Base-by-base conservation (phyloP, 75 land plant genomes). In the Isoetes taiwanensis region DNA sequence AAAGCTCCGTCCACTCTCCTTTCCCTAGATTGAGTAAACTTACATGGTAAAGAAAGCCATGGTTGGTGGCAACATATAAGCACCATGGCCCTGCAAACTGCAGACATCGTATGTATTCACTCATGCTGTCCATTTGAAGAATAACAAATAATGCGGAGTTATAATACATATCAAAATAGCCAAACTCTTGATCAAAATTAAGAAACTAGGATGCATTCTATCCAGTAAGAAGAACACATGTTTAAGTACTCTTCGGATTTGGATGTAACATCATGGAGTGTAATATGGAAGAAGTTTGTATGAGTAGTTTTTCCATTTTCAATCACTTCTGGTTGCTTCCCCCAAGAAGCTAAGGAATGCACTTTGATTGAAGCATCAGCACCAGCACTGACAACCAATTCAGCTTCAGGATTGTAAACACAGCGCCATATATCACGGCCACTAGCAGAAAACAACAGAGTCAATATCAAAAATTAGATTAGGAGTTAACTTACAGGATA, bases 351-450 rank as follows among this genome's bases (percentile, higher is more conserved):
- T 32, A 93, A 30, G 9, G 57, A 63, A 32, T 79, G 82, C 17
- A 81, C 73, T 72, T 86, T 86, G 14, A 93, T 83, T 39, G 83
- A 70, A 54, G 98, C 76, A 67, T 93, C 99, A 63, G 86, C 86
- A 37, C 95, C 95, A 53, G 80, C 89, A 54, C 85, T 87, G 21
- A 93, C 30, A 17, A 93, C 79, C 55, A 79, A 64, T 34, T 75
- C 75, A 20, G 76, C 63, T 12, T 30, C 43, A 35, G 76, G 74
- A 61, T 87, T 95, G 70, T 78, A 93, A 41, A 72, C 78, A 64
- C 98, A 93, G 41, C 98, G 76, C 98, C 98, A 93, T 65, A 87
- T 76, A 17, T 95, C 98, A 56, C 98, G 86, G 40, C 95, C 98
- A 42, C 98, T 93, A 42, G 9, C 58, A 0, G 34, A 52, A 2